Base-by-base conservation (phyloP, 2,329 filamentous ascomycete genomes). In the Exutisphaerella laricina region DNA sequence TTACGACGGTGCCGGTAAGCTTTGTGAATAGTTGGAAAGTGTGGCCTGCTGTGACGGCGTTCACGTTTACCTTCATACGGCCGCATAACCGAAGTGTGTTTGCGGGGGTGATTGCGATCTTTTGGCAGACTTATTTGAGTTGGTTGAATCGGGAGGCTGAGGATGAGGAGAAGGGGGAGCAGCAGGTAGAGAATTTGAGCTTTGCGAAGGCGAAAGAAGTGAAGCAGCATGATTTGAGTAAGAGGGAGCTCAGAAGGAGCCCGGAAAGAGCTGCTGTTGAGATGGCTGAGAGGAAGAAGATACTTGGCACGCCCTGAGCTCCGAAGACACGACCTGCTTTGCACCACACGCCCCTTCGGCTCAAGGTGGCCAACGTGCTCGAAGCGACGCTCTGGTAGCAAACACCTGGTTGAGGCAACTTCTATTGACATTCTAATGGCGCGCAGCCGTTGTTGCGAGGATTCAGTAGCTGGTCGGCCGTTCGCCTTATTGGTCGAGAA, bases 71-170 rank as follows among this genome's bases (percentile, higher is more conserved):
- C n/a, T 92, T 87, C 58, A 70, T 96, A 4, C 79, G 82, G 18
- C 71, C 88, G 35, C 80, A 90, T 59, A 90, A 87, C 65, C 73
- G 89, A 38, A 85, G 80, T 55, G 75, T 94, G 12, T 92, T 95
- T 55, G 79, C 84, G 0, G 87, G 66, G 33, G 50, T 84, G 5
- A 76, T 94, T 51, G 86, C 87, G 1, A 83, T 95, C 39, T 85
- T 85, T 0, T 96, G 89, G 89, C 89, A 95, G 74, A 88, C 87
- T 1, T 96, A 95, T 71, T 60, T 96, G 55, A 86, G 82, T 54
- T 85, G 80, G 64, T 65, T 94, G 58, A 94, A 94, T 58, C 75
- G 83, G 57, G 70, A 71, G 49, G 86, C 85, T 1, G 86, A 88
- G 62, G 70, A 70, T 36, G 69, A 73, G 54, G 75, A 32, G 42